These are phyloP conservation scores for Talaromyces piceae DNA, from an alignment of 2,329 filamentous ascomycete genomes.

Conservation along the genomic window DNA sequence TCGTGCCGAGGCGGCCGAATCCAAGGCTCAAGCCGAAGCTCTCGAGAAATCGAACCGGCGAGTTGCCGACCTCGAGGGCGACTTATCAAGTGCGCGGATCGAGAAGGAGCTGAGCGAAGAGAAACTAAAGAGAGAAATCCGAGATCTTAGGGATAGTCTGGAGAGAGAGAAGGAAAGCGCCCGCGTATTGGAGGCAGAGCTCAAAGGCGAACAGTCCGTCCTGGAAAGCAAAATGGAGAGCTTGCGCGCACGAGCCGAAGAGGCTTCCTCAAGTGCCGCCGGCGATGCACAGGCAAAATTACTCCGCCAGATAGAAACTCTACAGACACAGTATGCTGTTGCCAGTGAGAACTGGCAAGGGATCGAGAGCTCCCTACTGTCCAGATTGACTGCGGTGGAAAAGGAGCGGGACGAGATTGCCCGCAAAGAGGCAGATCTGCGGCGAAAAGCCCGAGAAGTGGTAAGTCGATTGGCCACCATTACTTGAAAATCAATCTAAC, in stretches of 20 bases:
- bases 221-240: slow-evolving; percentile 87
- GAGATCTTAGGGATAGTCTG: slow-evolving; percentile 64
- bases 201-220: slow-evolving; percentile 66
- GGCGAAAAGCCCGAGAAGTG: slow-evolving; percentile 81
- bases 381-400: slow-evolving; percentile 69
- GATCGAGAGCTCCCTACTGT: slow-evolving; percentile 78
- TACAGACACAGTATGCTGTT: slow-evolving; percentile 90
- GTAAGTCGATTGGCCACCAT: slow-evolving; percentile 43
- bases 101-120: slow-evolving; percentile 72
- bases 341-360: slow-evolving; percentile 97
- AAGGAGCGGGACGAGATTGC: slow-evolving; percentile 84
- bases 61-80: slow-evolving; percentile 51
- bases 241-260: slow-evolving; percentile 77
- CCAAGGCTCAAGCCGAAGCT: slow-evolving; percentile 59
- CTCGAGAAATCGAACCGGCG: slow-evolving; percentile 57
- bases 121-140: slow-evolving; percentile 60
- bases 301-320: slow-evolving; percentile 84
- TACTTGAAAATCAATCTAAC: slow-evolving; percentile 8
- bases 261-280: slow-evolving; percentile 72
- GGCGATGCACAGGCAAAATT: slow-evolving; percentile 85
- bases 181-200: slow-evolving; percentile 62
- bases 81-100: slow-evolving; percentile 58
- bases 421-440: slow-evolving; percentile 75
- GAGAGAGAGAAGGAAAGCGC: slow-evolving; percentile 65
- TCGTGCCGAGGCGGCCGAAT: slow-evolving; percentile 59